phyloP scores from a whole-genome alignment of 352 stramenopile species.

The Pythium sukuiense region DNA sequence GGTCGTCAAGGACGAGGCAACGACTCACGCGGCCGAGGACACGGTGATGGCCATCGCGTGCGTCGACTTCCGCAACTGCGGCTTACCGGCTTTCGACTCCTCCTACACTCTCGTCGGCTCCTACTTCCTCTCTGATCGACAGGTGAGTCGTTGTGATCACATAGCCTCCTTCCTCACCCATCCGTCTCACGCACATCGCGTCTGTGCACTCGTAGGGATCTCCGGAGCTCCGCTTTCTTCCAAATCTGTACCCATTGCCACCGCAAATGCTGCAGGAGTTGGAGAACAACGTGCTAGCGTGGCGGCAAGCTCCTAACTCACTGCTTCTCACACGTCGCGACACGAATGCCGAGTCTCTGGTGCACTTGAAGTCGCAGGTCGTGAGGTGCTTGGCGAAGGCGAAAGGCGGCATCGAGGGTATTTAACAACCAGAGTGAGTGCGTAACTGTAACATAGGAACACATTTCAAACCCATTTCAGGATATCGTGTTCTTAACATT shows the following conservation, averaged over 20 bases:
- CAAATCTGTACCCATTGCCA: slow-evolving; percentile 59
- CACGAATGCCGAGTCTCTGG: slow-evolving; percentile 15
- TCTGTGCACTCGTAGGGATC: slow-evolving; percentile 19
- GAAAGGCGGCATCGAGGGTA: neutral
- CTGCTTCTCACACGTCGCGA: slow-evolving; percentile 14
- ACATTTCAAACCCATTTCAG: neutral
- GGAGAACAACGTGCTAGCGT: slow-evolving; percentile 33
- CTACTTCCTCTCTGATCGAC: slow-evolving; percentile 50
- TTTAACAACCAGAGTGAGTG: neutral
- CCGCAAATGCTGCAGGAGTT: slow-evolving; percentile 65
- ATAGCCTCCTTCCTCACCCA: neutral
- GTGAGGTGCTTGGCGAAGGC: slow-evolving; percentile 5
- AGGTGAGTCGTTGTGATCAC: slow-evolving; percentile 16
- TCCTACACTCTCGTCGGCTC: slow-evolving; percentile 51
- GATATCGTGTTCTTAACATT: neutral
- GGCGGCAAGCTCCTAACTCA: slow-evolving; percentile 25
- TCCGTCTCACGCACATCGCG: neutral
- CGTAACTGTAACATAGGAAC: slow-evolving; percentile 4
- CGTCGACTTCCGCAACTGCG: slow-evolving; percentile 60
- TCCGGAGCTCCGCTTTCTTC: slow-evolving; percentile 49
- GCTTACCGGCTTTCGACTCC: slow-evolving; percentile 56
- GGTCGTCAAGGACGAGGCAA: slow-evolving; percentile 37
- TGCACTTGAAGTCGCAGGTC: slow-evolving; percentile 26
- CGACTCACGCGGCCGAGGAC: slow-evolving; percentile 31
- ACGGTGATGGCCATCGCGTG: slow-evolving; percentile 39